Evolutionary conservation across 192 early-diverging fungal species (phyloP), one percentile per base, ranked within the genome.

Genomic region (Gamsiella multidivaricata): DNA sequence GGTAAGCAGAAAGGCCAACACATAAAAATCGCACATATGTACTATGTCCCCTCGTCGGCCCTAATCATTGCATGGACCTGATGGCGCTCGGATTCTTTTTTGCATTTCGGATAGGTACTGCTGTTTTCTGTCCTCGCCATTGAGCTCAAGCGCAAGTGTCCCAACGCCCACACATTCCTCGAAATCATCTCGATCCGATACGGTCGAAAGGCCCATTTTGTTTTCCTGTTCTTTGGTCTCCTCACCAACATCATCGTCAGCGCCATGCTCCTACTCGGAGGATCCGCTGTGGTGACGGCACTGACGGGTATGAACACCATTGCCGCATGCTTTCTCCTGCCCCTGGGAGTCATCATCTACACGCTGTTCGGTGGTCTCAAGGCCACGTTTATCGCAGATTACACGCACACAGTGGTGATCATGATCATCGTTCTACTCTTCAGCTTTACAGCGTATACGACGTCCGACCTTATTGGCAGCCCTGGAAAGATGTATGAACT

Each of bases 71-170:
- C n/a, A n/a, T n/a, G 47, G 14, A 31, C 18, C 22, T 23, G 5
- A 47, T 17, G 32, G 0, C 28, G 25, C 26, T 54, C 18, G 54
- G 17, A n/a, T 10, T 51, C 37, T 20, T 17, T 43, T 49, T 37
- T 15, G 20, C 9, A 43, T 36, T 12, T 3, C 26, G 9, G 5
- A 47, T 46, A 82, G 81, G 90, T 92, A 29, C 58, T 93, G 2
- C 63, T 92, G 29, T 92, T 92, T 45, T 89, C 91, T 20, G 86
- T 93, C 15, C 75, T 92, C 47, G 91, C 91, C n/a, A 92, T 92
- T 53, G 88, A 91, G 52, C 54, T 92, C 8, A 92, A 92, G 63
- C 83, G 89, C 59, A 83, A 85, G 54, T 91, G 90, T 43, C 91
- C 90, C 4, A 92, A 92, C 57, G 89, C 89, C 14, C 91, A 93